Conservation (phyloP, 2,329 filamentous ascomycete genomes). For the Triangularia verruculosa region DNA sequence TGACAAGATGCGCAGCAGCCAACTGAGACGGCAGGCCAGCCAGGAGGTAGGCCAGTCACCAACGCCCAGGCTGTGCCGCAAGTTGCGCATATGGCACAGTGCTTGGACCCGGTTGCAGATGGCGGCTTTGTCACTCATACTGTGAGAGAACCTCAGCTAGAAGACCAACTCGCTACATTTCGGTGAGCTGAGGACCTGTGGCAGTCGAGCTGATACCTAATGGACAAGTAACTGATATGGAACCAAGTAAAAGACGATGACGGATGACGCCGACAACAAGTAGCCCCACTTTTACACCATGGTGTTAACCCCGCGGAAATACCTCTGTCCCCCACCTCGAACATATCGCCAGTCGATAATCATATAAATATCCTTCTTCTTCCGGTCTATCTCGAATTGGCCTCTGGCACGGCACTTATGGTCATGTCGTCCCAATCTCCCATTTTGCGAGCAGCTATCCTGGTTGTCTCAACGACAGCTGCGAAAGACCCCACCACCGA, state of each 20-base stretch:
- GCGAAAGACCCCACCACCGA: slow-evolving; percentile 76
- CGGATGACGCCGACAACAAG: not conserved
- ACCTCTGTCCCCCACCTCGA: not conserved
- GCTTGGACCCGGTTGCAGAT: no score
- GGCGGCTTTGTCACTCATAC: no score
- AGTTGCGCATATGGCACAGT: no score
- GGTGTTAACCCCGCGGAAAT: not conserved
- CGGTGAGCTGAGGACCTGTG: no score
- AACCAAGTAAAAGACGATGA: no score
- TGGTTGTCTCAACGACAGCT: slow-evolving; percentile 90
- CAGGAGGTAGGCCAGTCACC: no score
- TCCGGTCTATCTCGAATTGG: not conserved
- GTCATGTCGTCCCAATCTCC: slow-evolving; percentile 35
- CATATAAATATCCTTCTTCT: not conserved
- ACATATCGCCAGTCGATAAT: not conserved
- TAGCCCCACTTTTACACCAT: not conserved
- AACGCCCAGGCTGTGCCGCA: no score
- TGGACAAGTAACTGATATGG: no score
- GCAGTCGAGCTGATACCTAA: no score
- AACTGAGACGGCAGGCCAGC: not conserved
- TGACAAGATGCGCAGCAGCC: not conserved
- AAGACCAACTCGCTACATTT: no score
- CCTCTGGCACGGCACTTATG: not conserved
- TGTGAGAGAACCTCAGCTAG: no score
- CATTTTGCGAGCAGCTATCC: slow-evolving; percentile 67